Base-by-base conservation (phyloP, 2,329 filamentous ascomycete species). In the Xylaria sp. region DNA sequence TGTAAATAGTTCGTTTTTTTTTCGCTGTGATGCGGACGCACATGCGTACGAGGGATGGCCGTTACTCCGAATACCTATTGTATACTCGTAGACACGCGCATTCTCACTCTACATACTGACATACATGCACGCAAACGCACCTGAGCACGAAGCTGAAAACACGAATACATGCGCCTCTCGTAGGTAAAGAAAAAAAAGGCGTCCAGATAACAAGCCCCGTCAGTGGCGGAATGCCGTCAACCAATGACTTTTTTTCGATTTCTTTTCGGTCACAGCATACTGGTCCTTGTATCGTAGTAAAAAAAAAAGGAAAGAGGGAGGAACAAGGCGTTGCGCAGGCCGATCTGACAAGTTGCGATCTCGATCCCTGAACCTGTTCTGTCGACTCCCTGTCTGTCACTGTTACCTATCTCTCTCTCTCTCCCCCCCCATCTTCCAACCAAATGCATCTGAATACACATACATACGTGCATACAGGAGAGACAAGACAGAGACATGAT, bases 291-390 rank as follows among this genome's bases (percentile, higher is more conserved):
- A 13, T 44, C 13, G 48, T 39, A 4, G 10, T 37, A 48, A 34
- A 16, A 48, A 48, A 58, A 23, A 46, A 34, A 47, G 44, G 18
- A 18, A 18, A 35, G 13, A 10, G 8, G 35, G 19, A 10, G 34
- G 4, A 16, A n/a, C 55, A 52, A 30, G 23, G 23, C 23, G 23
- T 30, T 30, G 23, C 23, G 23, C 23, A 7, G 39, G 51, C 57
- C 54, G 54, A 42, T 59, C 60, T 62, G 54, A 62, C 54, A 55
- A 7, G 30, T 47, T 52, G 50, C 16, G 13, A 49, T 19, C 44
- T 39, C 23, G 9, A 39, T 44, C 56, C 52, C 16, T 37, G 44
- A 16, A 39, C 16, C 49, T 18, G 37, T 35, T 30, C 11, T 42
- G 23, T 30, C 23, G 4, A 30, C 23, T 30, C 23, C 23, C 16